A percentile compares a stretch with the other conserved stretches of the same genome.
Conservation (phyloP, 2,329 filamentous ascomycete genomes). For the Colletotrichum sidae region DNA sequence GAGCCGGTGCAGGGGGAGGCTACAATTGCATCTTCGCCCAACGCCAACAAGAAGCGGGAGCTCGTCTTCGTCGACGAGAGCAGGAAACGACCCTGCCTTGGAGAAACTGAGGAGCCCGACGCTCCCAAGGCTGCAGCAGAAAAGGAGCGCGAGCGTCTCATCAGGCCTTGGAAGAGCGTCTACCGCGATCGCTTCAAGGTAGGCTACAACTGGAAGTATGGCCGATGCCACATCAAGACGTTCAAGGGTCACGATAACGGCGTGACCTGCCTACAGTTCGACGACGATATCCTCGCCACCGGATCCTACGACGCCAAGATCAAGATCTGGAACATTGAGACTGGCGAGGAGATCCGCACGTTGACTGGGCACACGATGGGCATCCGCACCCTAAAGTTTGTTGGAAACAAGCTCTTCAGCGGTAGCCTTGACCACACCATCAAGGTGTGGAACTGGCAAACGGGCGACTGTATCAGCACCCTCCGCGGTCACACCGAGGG, state of each 20-base stretch:
- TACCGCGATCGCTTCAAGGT: constrained; percentile 97
- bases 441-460: constrained; percentile 97
- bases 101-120: constrained; percentile 31
- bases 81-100: constrained; percentile 50
- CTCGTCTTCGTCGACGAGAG: constrained; percentile 45
- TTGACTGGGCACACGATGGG: constrained; percentile 84
- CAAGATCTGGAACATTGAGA: constrained; percentile 96
- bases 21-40: constrained; percentile 35
- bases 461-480: constrained; percentile 85
- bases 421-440: constrained; percentile 89
- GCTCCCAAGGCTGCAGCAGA: constrained; percentile 42
- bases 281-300: constrained; percentile 90
- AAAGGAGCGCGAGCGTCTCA: constrained; percentile 58
- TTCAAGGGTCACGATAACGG: constrained; percentile 91
- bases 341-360: constrained; percentile 86
- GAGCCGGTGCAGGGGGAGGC: constrained; percentile 41
- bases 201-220: constrained; percentile 97
- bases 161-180: constrained; percentile 93
- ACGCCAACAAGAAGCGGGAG: constrained; percentile 49
- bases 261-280: constrained; percentile 66
- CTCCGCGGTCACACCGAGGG: constrained; percentile 83
- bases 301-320: constrained; percentile 96
- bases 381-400: constrained; percentile 91
- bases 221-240: constrained; percentile 84
- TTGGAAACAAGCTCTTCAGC: constrained; percentile 90